Evolutionary conservation across 257 asterid genomes (phyloP).

Genomic region (Jaltomata sinuosa): DNA sequence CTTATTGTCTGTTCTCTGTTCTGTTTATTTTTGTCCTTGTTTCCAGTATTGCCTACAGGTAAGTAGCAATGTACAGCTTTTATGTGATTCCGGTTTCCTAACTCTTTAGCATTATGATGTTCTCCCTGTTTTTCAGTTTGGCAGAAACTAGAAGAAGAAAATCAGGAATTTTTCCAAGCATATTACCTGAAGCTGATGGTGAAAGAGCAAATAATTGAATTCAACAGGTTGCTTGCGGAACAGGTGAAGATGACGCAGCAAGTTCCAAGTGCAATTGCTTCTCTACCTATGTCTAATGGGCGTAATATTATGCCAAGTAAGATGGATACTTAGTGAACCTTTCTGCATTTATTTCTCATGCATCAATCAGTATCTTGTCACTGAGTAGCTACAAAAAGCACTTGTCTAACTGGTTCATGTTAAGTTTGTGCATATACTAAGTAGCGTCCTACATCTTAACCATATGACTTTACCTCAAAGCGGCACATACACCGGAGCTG

Average conservation of each 20-base stretch:
- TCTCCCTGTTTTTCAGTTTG: conserved; percentile 54
- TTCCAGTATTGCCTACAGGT: not conserved
- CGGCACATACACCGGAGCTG: not conserved
- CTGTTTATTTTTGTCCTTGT: not conserved
- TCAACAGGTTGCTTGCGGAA: conserved; percentile 58
- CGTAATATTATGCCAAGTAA: conserved; percentile 57
- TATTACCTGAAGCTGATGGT: conserved; percentile 62
- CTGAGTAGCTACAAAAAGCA: not conserved
- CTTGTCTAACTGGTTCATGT: not conserved
- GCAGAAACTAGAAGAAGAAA: conserved; percentile 75
- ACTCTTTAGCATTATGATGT: not conserved
- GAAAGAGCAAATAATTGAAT: conserved; percentile 74
- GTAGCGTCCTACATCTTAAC: not conserved
- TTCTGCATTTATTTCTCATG: not conserved
- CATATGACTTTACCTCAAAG: not conserved
- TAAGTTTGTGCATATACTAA: not conserved
- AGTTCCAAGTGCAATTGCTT: conserved; percentile 33
- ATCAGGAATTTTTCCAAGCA: conserved; percentile 73
- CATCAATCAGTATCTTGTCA: not conserved
- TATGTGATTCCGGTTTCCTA: not conserved
- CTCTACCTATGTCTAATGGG: conserved; percentile 55
- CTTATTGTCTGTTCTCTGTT: not conserved
- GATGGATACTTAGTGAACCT: conserved; percentile 11
- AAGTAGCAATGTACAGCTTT: not conserved
- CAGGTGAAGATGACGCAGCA: conserved; percentile 63